Evolutionary conservation across 306 rosid species (phyloP), one percentile per base, ranked within the genome.

Genomic region (Amphicarpaea edgeworthii): DNA sequence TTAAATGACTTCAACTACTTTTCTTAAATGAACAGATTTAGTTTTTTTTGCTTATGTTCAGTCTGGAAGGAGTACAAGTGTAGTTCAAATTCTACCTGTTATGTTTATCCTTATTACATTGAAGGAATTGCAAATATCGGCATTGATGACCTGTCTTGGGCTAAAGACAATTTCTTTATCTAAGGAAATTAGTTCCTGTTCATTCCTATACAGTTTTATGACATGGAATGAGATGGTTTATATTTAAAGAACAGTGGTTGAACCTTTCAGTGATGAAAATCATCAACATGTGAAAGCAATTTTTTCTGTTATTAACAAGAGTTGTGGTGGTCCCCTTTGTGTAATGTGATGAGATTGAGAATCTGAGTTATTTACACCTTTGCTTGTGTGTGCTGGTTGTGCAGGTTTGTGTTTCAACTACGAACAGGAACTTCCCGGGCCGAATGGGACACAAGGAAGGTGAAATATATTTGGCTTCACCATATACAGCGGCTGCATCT

Each of bases 371-470:
- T 37, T 79, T 42, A 77, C 63, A 17, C 23, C 16, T 11, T 61
- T 57, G 20, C 9, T 40, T 62, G 26, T 4, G 26, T 4, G 45
- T 9, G 8, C 6, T 79, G 75, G 61, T 16, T 62, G 45, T 83
- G 88, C 89, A 95, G 98, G 98, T 95, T 34, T 92, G 86, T 75
- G 88, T 85, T 64, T 85, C 88, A 60, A 85, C 88, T 4, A 85
- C 98, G 3, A 94, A 94, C 78, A 88, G 98, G 76, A 94, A 94
- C 89, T 92, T 95, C 86, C 98, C 96, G 0, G 98, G 98, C 2
- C 83, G 97, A 83, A 95, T 95, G 98, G 98, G 98, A 15, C 98
- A 95, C 85, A 90, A 79, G 69, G 98, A 95, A 83, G 98, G 98
- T 62, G 85, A 92, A 79, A 84, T 95, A 76, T 95, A 92, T 72